These are phyloP conservation scores for Eucalyptus paniculata DNA, from an alignment of 345 rosid genomes.

Conservation along the genomic window DNA sequence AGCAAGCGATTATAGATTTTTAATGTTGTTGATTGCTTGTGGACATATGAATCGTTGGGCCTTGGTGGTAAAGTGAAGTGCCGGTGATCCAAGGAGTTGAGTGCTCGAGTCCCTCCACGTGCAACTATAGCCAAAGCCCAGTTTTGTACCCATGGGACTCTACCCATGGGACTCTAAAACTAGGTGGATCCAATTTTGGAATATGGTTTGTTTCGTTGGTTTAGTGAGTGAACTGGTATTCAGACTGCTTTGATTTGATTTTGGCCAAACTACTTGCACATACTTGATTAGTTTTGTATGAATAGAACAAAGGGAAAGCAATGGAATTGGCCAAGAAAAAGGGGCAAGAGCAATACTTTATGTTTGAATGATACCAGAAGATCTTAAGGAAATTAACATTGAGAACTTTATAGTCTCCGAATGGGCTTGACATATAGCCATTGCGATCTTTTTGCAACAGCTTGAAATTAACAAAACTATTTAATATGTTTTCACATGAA, in stretches of 20 bases:
- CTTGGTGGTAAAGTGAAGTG: not conserved
- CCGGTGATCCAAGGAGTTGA: not conserved
- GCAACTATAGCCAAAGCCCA: not conserved
- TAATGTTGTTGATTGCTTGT: not conserved
- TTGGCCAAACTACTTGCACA: too few species aligned
- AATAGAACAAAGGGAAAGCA: not conserved
- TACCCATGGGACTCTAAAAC: not conserved
- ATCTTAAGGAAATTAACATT: too few species aligned
- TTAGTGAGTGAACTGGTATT: not conserved
- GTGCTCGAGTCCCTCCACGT: not conserved
- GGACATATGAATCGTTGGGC: rapidly evolving
- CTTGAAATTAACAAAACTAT: too few species aligned
- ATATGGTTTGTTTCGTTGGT: rapidly evolving
- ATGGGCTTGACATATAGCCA: too few species aligned
- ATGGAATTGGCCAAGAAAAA: not conserved
- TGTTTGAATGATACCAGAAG: not conserved
- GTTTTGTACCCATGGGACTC: too few species aligned
- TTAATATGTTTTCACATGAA: too few species aligned
- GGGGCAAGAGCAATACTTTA: not conserved
- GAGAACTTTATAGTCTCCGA: too few species aligned
- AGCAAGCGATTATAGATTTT: not conserved
- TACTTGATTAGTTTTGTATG: not conserved
- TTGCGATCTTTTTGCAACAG: too few species aligned
- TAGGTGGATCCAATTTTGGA: not conserved
- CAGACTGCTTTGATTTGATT: not conserved